Percentiles rank a stretch among this genome's conserved stretches.
Conservation (phyloP, 371 early-diverging fungal genomes). For the Mortierella sp. region DNA sequence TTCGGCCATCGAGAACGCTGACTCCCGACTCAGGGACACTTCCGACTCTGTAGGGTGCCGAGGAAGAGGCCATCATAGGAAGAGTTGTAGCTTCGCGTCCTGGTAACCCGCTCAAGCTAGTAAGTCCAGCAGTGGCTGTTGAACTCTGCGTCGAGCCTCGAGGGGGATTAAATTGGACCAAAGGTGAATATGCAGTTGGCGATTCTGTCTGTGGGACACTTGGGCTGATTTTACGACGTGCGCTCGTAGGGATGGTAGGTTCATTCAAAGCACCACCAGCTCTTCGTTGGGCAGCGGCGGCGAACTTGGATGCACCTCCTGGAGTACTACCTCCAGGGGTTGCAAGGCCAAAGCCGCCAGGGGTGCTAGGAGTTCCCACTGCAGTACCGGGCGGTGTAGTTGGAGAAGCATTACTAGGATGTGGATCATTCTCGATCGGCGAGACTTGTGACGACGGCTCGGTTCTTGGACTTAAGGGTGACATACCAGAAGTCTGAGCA, state of each 20-base stretch:
- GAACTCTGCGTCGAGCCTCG: neutral
- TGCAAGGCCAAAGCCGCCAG: neutral
- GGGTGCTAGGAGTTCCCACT: neutral
- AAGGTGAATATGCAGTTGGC: slow-evolving; percentile 7
- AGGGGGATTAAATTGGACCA: slow-evolving; percentile 12
- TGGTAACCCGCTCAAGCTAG: neutral
- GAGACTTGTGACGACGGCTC: slow-evolving; percentile 1
- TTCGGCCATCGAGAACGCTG: neutral
- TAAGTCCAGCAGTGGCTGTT: neutral
- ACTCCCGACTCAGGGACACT: neutral
- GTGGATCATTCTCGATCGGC: slow-evolving; percentile 22
- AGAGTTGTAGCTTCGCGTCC: neutral
- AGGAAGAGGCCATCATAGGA: neutral
- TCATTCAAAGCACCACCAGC: neutral
- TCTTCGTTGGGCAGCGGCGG: slow-evolving; percentile 1
- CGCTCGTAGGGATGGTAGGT: neutral
- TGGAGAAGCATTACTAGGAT: slow-evolving; percentile 6
- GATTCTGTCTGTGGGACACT: slow-evolving; percentile 9
- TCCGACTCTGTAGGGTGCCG: slow-evolving; percentile 2
- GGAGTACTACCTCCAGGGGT: neutral
- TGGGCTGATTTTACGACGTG: slow-evolving; percentile 2
- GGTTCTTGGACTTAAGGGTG: neutral
- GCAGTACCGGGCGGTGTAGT: neutral
- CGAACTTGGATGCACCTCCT: neutral
- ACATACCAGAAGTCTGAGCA: neutral